A percentile compares a stretch with the other conserved stretches of the same genome.
These are phyloP conservation scores for Dacryopinax primogenitus DNA, from an alignment of 768 basidiomycete species.

Conservation along the genomic window DNA sequence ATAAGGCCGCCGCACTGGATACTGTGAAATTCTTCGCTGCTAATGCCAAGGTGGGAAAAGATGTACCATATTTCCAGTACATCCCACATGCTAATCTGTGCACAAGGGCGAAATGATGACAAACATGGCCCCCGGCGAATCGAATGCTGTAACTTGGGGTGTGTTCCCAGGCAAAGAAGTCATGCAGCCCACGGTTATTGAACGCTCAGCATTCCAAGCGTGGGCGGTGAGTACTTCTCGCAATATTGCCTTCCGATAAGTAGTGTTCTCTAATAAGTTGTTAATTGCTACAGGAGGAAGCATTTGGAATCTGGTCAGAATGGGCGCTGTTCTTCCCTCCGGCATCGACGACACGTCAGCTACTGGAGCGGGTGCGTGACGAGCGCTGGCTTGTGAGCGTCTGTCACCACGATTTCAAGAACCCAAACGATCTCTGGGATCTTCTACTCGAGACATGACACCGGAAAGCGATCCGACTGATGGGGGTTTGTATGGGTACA, in stretches of 20 bases:
- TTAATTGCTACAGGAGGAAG: slow-evolving; percentile 58
- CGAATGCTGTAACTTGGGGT: slow-evolving; percentile 98
- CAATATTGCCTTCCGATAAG: not conserved
- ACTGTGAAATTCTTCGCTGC: slow-evolving; percentile 78
- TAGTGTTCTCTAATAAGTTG: not conserved
- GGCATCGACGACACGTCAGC: slow-evolving; percentile 49
- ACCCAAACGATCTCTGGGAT: slow-evolving; percentile 63
- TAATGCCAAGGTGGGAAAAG: slow-evolving; percentile 48
- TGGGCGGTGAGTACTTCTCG: slow-evolving; percentile 65
- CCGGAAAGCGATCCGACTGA: not conserved
- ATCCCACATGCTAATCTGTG: not conserved
- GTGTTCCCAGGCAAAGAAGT: slow-evolving; percentile 96
- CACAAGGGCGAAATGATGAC: slow-evolving; percentile 63
- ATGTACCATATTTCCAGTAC: not conserved
- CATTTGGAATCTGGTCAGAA: slow-evolving; percentile 88
- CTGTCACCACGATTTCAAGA: slow-evolving; percentile 86
- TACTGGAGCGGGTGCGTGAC: slow-evolving; percentile 60
- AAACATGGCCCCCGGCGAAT: slow-evolving; percentile 63
- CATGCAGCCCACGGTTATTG: slow-evolving; percentile 91
- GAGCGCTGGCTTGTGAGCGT: slow-evolving; percentile 83
- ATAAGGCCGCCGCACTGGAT: slow-evolving; percentile 33
- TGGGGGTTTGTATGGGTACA: not conserved
- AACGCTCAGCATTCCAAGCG: slow-evolving; percentile 80
- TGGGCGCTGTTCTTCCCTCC: slow-evolving; percentile 85
- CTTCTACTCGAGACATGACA: slow-evolving; percentile 47